phyloP scores from a whole-genome alignment of 176 grass and related monocot species.

The Tillandsia fasciculata region DNA sequence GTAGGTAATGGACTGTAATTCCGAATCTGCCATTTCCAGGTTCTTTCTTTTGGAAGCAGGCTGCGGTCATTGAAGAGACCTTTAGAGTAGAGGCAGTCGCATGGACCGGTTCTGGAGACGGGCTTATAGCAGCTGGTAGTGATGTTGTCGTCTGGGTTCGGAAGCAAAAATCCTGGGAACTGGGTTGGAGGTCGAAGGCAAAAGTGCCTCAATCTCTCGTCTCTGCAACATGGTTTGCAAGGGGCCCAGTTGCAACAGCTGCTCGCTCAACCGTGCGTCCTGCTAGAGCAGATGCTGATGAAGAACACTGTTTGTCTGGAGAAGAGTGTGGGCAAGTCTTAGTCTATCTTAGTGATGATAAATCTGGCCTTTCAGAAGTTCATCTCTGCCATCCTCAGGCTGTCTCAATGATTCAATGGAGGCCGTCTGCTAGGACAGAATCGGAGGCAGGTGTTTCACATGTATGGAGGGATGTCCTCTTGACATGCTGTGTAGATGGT shows the following conservation, averaged over 20 bases:
- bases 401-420: constrained; percentile 88
- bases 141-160: constrained; percentile 64
- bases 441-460: constrained; percentile 22
- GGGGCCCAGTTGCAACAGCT: constrained; percentile 55
- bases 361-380: constrained; percentile 34
- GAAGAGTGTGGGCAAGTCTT: constrained; percentile 34
- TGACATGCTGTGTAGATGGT: constrained; percentile 82
- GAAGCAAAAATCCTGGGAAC: constrained; percentile 51
- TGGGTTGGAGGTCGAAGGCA: constrained; percentile 49
- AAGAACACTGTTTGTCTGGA: not conserved
- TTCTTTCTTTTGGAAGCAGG: constrained; percentile 63
- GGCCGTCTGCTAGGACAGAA: constrained; percentile 27
- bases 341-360: constrained; percentile 64
- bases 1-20: constrained; percentile 4
- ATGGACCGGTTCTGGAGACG: constrained; percentile 63
- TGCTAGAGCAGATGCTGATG: not conserved
- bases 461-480: constrained; percentile 51
- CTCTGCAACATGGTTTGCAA: constrained; percentile 43
- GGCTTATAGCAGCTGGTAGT: constrained; percentile 40
- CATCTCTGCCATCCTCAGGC: constrained; percentile 58
- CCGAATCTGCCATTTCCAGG: constrained; percentile 33
- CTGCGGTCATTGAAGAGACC: constrained; percentile 40
- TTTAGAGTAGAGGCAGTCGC: constrained; percentile 34
- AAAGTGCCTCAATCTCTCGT: constrained; percentile 57
- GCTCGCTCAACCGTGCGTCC: constrained; percentile 17